A percentile compares a stretch with the other conserved stretches of the same genome.
Conservation (phyloP, 1,284 basidiomycete species). For the Pascua guehoae region DNA sequence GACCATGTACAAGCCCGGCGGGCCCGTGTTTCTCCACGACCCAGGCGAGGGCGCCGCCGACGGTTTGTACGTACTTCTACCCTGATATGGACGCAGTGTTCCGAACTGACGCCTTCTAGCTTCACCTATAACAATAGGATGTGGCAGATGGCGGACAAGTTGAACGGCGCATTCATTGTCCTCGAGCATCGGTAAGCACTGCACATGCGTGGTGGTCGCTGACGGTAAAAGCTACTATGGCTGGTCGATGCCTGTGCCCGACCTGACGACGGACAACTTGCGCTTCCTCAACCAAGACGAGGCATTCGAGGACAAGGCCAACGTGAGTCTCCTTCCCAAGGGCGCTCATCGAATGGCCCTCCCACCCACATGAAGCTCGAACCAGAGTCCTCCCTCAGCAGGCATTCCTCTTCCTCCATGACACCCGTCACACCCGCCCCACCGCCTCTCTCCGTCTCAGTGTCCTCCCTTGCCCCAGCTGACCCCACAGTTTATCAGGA, state of each 20-base stretch:
- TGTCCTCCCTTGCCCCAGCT: no score
- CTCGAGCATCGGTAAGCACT: constrained; percentile 64
- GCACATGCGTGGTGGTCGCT: no score
- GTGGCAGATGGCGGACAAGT: constrained; percentile 74
- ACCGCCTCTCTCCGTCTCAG: no score
- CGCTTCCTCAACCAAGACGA: constrained; percentile 84
- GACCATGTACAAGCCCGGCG: constrained; percentile 68
- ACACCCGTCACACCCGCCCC: no score
- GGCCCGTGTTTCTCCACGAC: constrained; percentile 75
- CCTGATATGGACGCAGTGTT: background rate
- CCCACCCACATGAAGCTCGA: no score
- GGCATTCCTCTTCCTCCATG: no score
- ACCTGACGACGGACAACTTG: constrained; percentile 72
- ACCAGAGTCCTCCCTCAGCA: no score
- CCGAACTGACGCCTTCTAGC: background rate
- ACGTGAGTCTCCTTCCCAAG: constrained; percentile 1
- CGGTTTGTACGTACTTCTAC: background rate
- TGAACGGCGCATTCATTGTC: constrained; percentile 75
- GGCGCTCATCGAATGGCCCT: no score
- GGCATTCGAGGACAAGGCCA: constrained; percentile 81
- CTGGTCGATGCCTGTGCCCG: constrained; percentile 63
- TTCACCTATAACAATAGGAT: constrained; percentile 19
- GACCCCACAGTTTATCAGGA: constrained; percentile 65
- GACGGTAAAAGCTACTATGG: constrained; percentile 54
- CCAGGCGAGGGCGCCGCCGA: constrained; percentile 66